Evolutionary conservation across 345 rosid species (phyloP), one percentile per base, ranked within the genome.

Genomic region (Euphorbia pulcherrima): DNA sequence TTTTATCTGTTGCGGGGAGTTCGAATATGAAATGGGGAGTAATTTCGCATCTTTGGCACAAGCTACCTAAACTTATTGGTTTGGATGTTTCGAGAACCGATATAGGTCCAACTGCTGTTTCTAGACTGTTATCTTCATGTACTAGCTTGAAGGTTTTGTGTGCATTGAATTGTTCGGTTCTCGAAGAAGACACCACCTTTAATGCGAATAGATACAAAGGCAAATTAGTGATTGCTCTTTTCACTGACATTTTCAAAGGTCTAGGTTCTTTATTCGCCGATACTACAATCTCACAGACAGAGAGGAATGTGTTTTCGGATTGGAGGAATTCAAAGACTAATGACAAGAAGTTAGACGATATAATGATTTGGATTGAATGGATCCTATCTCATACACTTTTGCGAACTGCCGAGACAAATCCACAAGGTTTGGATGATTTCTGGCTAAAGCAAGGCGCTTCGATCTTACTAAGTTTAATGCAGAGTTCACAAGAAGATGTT

Each of bases 171-270:
- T 80, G 83, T 37, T 72, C 76, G 4, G 69, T 70, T 47, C 60
- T 80, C 40, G 81, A 80, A 74, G 74, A 76, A 74, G 58, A 86
- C 62, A 76, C 77, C 28, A 76, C 77, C 71, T 77, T 83, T 77
- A 64, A 63, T 62, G 78, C 83, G 3, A 60, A 69, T 61, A 84
- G 85, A 69, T 76, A 79, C 60, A 86, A 81, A 77, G 83, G 72
- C 2, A 76, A 73, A 60, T 14, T 76, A 6, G 20, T 80, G 26
- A 40, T 73, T 35, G 54, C 80, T 30, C 56, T 70, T 60, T 64
- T 24, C 60, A 76, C 51, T 28, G 78, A 80, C 53, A 64, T 80
- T 64, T 71, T 55, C 30, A 65, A 67, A 33, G 80, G 50, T 23
- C 24, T 76, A 11, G 56, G 76, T 27, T 73, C 80, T 5, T 64